Conservation (phyloP, 208 protist genomes). For the Wallacemonas sp. region DNA sequence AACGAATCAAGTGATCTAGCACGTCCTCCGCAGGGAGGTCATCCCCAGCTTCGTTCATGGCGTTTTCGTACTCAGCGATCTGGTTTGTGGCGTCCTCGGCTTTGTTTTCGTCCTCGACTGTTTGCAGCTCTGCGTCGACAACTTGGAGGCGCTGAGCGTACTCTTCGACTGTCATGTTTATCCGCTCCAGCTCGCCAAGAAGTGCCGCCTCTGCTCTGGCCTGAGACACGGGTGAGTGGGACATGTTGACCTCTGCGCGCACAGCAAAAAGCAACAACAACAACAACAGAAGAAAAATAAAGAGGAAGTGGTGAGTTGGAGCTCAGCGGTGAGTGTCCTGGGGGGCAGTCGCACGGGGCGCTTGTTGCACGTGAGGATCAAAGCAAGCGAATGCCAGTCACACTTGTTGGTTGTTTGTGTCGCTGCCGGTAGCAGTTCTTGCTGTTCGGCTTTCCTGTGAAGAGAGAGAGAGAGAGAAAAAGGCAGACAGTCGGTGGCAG, state of each 20-base stretch:
- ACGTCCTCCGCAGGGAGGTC: constrained; percentile 83
- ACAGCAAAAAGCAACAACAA: too few relatives aligned
- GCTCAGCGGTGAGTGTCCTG: too few relatives aligned
- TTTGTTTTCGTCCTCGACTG: constrained; percentile 66
- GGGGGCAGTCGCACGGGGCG: too few relatives aligned
- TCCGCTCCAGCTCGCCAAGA: constrained; percentile 56
- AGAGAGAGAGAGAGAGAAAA: too few relatives aligned
- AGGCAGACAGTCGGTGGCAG: too few relatives aligned
- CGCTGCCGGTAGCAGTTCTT: too few relatives aligned
- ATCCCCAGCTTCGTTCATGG: constrained; percentile 22
- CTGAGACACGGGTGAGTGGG: constrained; percentile 1
- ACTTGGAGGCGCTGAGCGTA: constrained; percentile 50
- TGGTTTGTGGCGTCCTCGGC: constrained; percentile 66
- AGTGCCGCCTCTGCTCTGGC: constrained; percentile 16
- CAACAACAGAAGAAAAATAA: neutral
- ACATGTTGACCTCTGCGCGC: neutral
- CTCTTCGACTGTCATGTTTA: constrained; percentile 51
- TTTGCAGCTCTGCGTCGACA: constrained; percentile 36
- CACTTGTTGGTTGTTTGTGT: too few relatives aligned
- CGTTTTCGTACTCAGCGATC: constrained; percentile 60
- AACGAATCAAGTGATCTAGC: constrained; percentile 73
- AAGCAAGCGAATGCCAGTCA: too few relatives aligned
- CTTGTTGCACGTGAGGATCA: too few relatives aligned
- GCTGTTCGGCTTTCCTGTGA: too few relatives aligned
- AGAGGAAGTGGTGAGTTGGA: too few relatives aligned